Evolutionary conservation across 2,329 filamentous ascomycete species (phyloP).

Genomic region (Plectosphaerella plurivora): DNA sequence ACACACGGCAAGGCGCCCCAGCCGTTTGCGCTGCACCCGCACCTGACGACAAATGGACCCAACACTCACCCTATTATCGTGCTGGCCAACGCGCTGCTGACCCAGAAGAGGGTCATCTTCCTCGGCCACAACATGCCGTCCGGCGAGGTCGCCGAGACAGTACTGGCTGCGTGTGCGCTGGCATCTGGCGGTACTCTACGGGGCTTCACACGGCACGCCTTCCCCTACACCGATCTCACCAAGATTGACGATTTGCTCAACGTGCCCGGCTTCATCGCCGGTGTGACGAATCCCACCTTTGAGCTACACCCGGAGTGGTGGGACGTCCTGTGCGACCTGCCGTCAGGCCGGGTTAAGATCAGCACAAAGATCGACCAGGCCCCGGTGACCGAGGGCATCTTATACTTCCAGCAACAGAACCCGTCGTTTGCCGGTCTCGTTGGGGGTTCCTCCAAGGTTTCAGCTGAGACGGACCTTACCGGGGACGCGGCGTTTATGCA

Average conservation of each 20-base stretch:
- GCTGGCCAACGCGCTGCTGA: conserved; percentile 88
- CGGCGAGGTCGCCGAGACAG: conserved; percentile 94
- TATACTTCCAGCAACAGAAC: conserved; percentile 83
- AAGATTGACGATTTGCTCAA: conserved; percentile 96
- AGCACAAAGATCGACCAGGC: conserved; percentile 81
- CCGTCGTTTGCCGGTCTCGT: conserved; percentile 48
- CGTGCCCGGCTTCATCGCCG: conserved; percentile 95
- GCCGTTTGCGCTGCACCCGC: conserved; percentile 80
- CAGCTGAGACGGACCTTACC: conserved; percentile 60
- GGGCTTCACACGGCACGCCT: conserved; percentile 93
- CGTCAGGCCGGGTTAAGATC: conserved; percentile 90
- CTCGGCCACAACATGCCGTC: conserved; percentile 93
- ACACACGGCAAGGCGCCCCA: conserved; percentile 79
- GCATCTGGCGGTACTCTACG: conserved; percentile 88
- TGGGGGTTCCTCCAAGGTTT: conserved; percentile 33
- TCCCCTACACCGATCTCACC: conserved; percentile 95
- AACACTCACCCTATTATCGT: conserved; percentile 94
- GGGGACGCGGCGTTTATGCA: conserved; percentile 89
- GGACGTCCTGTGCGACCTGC: conserved; percentile 92
- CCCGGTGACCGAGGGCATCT: conserved; percentile 74
- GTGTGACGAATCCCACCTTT: conserved; percentile 95
- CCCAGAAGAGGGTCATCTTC: conserved; percentile 95
- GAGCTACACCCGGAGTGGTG: conserved; percentile 96
- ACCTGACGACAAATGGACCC: conserved; percentile 87
- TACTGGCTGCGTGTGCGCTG: conserved; percentile 90